These are phyloP conservation scores for Aspergillus versicolor DNA, from an alignment of 2,329 filamentous ascomycete genomes.

Conservation along the genomic window DNA sequence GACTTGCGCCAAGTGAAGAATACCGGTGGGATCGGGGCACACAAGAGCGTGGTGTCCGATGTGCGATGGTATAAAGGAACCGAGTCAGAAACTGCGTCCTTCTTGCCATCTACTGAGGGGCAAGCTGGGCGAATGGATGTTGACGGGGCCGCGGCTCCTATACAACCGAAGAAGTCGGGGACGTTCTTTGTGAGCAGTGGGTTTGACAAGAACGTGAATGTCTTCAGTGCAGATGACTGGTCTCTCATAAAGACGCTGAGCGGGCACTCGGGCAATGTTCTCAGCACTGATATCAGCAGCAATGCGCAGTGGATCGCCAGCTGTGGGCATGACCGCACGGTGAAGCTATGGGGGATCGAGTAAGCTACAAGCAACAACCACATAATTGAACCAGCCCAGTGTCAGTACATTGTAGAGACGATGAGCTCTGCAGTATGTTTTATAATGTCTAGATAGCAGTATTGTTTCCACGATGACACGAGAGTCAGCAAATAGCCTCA, in stretches of 20 bases:
- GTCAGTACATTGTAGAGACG: neutral
- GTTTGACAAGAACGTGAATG: conserved; percentile 92
- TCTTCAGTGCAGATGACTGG: conserved; percentile 98
- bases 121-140: conserved; percentile 59
- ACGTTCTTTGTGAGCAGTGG: conserved; percentile 90
- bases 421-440: neutral
- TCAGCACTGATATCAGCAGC: conserved; percentile 82
- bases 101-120: conserved; percentile 59
- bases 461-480: too few species aligned
- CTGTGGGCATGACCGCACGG: conserved; percentile 88
- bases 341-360: conserved; percentile 94
- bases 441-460: neutral
- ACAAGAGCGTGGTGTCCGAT: conserved; percentile 88
- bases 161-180: conserved; percentile 77
- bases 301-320: conserved; percentile 93
- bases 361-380: conserved; percentile 42
- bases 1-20: conserved; percentile 86
- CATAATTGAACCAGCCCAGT: neutral
- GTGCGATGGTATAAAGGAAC: conserved; percentile 89
- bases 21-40: conserved; percentile 82
- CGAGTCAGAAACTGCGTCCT: conserved; percentile 66
- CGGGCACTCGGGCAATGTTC: conserved; percentile 88
- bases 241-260: conserved; percentile 80
- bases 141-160: conserved; percentile 29
- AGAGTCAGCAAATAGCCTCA: too few species aligned